Conservation (phyloP, 2,329 filamentous ascomycete genomes). For the Zymoseptoria pseudotritici region DNA sequence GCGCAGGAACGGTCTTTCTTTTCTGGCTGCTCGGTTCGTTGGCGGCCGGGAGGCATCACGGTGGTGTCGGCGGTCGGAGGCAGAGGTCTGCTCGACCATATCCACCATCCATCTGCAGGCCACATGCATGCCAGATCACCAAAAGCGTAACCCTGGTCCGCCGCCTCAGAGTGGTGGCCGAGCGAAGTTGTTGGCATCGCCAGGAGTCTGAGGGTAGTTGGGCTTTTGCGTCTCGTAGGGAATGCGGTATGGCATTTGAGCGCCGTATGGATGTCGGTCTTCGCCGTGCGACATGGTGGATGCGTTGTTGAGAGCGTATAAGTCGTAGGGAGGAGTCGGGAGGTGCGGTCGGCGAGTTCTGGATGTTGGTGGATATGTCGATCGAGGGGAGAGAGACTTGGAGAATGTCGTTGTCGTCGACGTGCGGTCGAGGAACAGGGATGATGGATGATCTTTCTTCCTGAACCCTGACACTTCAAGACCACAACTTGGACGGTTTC, state of each 20-base stretch:
- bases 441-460: too few relatives aligned
- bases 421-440: too few relatives aligned
- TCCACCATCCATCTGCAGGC: background rate
- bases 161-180: background rate
- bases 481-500: too few relatives aligned
- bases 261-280: slow-evolving; percentile 28
- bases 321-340: slow-evolving; percentile 1
- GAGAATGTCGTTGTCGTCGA: too few relatives aligned
- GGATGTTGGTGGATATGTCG: too few relatives aligned
- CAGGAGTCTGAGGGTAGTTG: slow-evolving; percentile 28
- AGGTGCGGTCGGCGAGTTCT: too few relatives aligned
- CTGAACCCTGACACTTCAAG: too few relatives aligned
- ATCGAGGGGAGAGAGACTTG: too few relatives aligned
- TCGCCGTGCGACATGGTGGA: slow-evolving; percentile 27
- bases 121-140: background rate
- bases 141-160: background rate
- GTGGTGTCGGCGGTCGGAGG: too few relatives aligned
- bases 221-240: slow-evolving; percentile 27
- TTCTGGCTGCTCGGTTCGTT: too few relatives aligned
- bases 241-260: slow-evolving; percentile 27
- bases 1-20: too few relatives aligned
- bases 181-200: slow-evolving; percentile 1
- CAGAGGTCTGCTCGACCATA: background rate
- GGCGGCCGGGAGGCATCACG: too few relatives aligned
- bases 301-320: slow-evolving; percentile 18